Evolutionary conservation across 2,329 filamentous ascomycete species (phyloP), one percentile per base, ranked within the genome.

Genomic region (Albophoma yamanashiensis): DNA sequence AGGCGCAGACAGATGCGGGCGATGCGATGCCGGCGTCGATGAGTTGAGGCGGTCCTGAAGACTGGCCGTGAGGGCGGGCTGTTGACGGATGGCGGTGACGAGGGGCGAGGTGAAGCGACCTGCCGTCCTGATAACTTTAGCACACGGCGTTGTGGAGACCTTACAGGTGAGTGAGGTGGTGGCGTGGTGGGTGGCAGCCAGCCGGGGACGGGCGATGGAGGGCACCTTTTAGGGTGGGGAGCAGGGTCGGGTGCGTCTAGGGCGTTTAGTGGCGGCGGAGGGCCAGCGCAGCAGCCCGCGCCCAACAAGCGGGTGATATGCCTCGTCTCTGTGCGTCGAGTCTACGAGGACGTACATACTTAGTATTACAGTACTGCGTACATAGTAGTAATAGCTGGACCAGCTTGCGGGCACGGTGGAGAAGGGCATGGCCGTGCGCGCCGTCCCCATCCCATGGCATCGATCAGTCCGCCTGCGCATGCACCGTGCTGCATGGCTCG

Each of bases 221-320:
- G 47, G 20, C 5, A 31, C 27, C 27, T 31, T 31, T 31, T 31
- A 36, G 50, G 50, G 50, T 53, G 50, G 31, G 50, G 50, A 53
- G 14, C 25, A 53, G n/a, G 34, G 4, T 36, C 34, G 34, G 8
- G 50, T 59, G 50, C 40, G 43, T 59, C 47, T 55, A 39, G 39
- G 55, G 50, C 40, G 43, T 59, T 55, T 55, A 39, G 58, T 57
- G 58, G 55, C 58, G 40, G 53, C 55, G 42, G 58, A 43, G 40
- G 11, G 47, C 22, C 57, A 34, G 11, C 27, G 57, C 39, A 42
- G 31, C 45, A 42, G 31, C 45, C 14, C 27, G 20, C n/a, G 15
- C 17, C 22, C 40, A 25, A n/a, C 50, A 3, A 3, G 27, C 27
- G 12, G 9, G 22, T 22, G 20, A 36, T 36, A 8, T 36, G n/a